Evolutionary conservation across 495 filamentous ascomycete species (phyloP), one percentile per base, ranked within the genome.

Genomic region (Xylaria longipes): DNA sequence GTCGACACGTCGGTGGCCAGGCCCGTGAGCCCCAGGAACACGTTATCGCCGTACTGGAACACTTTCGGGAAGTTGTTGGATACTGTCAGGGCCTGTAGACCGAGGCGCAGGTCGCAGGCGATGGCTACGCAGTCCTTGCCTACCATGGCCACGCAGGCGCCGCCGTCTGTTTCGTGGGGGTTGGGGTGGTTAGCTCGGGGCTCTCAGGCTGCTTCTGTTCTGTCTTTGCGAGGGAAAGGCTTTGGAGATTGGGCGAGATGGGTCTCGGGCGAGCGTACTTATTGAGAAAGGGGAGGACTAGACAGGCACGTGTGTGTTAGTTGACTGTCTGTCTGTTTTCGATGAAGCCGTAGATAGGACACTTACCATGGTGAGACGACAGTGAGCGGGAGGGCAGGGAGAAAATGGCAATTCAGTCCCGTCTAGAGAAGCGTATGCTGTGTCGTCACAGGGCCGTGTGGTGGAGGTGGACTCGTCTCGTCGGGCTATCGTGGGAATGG

Each of bases 31-130:
- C 96, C 96, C n/a, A 99, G 91, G 83, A 97, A 97, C 74, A 95
- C 94, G 62, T 50, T 66, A 80, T 94, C 92, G 79, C 93, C 94
- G 87, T 97, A 98, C 81, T 92, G 89, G 91, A 98, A 98, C 88
- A 99, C 94, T 86, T 99, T 99, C 84, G 96, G 96, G 89, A 97
- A 98, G 91, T 98, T 97, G 90, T 98, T 98, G 79, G 94, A 97
- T 68, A 99, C 91, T 48, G 96, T 99, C 80, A 99, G 88, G 77
- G 97, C 87, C 87, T 99, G 97, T 81, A 98, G 91, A 73, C 96
- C 96, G 69, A 99, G 93, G 68, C 96, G 95, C 73, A 99, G 94
- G 84, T 99, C 96, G 86, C 96, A 99, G 79, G 96, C 96, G 78
- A 99, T 98, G 83, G 96, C 96, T 52, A 99, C 96, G 83, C 96